phyloP scores from a whole-genome alignment of 2,329 filamentous ascomycete genomes.

The Emydomyces testavorans region DNA sequence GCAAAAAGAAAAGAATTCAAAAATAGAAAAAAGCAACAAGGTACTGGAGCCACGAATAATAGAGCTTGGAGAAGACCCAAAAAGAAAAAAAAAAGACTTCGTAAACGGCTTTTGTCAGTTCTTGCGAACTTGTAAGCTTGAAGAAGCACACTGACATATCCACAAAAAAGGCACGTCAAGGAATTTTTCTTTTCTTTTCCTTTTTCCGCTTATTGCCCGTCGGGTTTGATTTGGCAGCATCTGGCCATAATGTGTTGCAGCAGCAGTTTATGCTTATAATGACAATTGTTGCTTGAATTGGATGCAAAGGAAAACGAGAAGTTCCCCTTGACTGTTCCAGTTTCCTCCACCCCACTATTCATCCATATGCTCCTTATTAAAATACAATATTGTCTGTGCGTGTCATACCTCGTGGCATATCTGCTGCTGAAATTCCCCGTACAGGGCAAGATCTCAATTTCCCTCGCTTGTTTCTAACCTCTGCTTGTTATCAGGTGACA shows the following conservation, averaged over 20 bases:
- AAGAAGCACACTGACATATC: not conserved
- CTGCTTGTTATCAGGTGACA: constrained; percentile 10
- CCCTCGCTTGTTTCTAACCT: constrained; percentile 5
- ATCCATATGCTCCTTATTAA: constrained; percentile 7
- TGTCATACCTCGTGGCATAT: constrained; percentile 14
- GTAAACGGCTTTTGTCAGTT: constrained; percentile 3
- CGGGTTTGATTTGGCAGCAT: constrained; percentile 3
- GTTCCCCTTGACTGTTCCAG: constrained; percentile 10
- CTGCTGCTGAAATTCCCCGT: constrained; percentile 7
- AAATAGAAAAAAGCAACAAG: constrained; percentile 8
- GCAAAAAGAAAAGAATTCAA: not conserved
- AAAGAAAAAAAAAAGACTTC: too few species aligned
- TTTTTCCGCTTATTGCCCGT: constrained; percentile 6
- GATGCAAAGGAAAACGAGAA: constrained; percentile 7
- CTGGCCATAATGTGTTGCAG: constrained; percentile 6
- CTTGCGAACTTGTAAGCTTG: constrained; percentile 1
- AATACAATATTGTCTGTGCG: constrained; percentile 11
- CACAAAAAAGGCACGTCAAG: constrained; percentile 3
- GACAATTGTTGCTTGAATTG: constrained; percentile 5
- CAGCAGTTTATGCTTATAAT: constrained; percentile 2
- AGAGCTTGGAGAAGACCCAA: not conserved
- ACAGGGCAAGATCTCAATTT: constrained; percentile 8
- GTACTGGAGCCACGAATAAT: constrained; percentile 4
- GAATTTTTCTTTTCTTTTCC: not conserved
- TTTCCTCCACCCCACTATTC: constrained; percentile 8